Conservation (phyloP, 305 asterid species). For the Withania somnifera region DNA sequence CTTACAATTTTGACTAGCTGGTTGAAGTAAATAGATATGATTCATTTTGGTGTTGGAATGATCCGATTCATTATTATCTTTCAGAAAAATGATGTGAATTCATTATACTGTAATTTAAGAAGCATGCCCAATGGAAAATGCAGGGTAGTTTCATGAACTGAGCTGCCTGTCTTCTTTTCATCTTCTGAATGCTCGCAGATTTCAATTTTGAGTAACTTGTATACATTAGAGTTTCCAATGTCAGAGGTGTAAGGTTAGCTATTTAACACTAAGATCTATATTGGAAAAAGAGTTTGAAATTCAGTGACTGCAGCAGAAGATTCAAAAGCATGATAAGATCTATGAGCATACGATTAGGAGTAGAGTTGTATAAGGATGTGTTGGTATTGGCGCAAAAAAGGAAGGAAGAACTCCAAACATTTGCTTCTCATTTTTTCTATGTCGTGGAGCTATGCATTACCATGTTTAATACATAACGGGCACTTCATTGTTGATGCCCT, state of each 20-base stretch:
- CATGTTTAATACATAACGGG: background rate
- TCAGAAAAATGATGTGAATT: background rate
- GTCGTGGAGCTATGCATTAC: background rate
- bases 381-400: background rate
- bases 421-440: background rate
- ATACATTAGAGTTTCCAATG: background rate
- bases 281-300: background rate
- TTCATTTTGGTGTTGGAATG: background rate
- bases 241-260: background rate
- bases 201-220: background rate
- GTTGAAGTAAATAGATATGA: background rate
- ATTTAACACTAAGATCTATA: background rate
- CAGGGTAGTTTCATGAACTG: background rate
- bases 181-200: background rate
- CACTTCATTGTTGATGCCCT: background rate
- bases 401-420: background rate
- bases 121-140: background rate
- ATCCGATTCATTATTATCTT: background rate
- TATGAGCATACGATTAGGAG: too few species aligned
- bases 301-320: too few species aligned
- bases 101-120: background rate
- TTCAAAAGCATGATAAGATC: too few species aligned
- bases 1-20: background rate
- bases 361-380: background rate
- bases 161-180: background rate